Evolutionary conservation across 768 basidiomycete species (phyloP).

Genomic region (Boletus patriciae): DNA sequence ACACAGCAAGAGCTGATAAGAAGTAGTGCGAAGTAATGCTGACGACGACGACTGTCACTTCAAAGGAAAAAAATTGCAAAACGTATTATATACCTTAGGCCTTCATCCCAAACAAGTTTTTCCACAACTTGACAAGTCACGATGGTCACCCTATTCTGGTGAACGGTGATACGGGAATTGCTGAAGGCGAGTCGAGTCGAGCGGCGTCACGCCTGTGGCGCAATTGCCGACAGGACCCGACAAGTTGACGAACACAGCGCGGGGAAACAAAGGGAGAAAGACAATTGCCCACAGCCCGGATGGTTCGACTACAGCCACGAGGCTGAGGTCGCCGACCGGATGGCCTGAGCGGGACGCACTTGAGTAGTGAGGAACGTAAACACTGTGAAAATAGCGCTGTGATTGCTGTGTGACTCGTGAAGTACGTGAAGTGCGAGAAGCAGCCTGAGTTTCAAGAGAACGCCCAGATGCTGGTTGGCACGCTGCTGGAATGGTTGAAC

Average conservation of each 20-base stretch:
- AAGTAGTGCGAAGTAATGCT: neutral
- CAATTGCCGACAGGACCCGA: conserved; percentile 3
- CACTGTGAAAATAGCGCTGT: neutral
- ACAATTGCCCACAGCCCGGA: neutral
- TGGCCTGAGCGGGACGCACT: neutral
- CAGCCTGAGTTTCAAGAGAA: neutral
- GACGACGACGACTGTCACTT: neutral
- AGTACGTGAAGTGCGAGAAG: conserved; percentile 3
- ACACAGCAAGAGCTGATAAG: neutral
- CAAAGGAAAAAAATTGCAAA: neutral
- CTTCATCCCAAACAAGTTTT: neutral
- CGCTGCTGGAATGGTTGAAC: conserved; percentile 3
- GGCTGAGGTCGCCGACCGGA: conserved; percentile 11
- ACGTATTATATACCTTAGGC: conserved; percentile 23
- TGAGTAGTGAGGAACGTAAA: conserved; percentile 12
- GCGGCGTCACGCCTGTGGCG: conserved; percentile 5
- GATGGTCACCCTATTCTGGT: neutral
- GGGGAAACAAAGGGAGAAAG: conserved; percentile 8
- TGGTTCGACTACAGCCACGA: conserved; percentile 11
- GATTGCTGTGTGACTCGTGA: neutral
- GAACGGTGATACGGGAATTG: neutral
- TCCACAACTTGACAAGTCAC: neutral
- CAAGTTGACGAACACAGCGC: conserved; percentile 4
- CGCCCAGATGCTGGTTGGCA: conserved; percentile 2
- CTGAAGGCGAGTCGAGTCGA: neutral